Percentiles rank a stretch among this genome's conserved stretches.
Evolutionary conservation across 2,329 filamentous ascomycete genomes (phyloP).

Genomic region (Diaporthe helianthi): DNA sequence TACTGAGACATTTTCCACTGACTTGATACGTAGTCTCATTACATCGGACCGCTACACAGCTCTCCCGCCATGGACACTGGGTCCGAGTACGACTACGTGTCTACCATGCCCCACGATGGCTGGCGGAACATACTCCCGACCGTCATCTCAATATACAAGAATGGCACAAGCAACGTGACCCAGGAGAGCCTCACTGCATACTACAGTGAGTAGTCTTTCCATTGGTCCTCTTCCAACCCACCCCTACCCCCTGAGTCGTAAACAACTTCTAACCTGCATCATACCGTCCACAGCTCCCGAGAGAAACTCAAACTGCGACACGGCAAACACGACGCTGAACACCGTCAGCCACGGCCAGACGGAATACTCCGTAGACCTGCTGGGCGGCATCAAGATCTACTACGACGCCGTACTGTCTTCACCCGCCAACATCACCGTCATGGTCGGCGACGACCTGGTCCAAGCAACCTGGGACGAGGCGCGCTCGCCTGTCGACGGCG

Average conservation of each 20-base stretch:
- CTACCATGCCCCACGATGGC: slow-evolving; percentile 11
- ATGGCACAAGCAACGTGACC: not conserved
- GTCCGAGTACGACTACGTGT: slow-evolving; percentile 7
- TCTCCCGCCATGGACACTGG: not conserved
- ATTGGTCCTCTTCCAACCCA: not conserved
- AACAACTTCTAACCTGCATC: not conserved
- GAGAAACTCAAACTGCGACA: not conserved
- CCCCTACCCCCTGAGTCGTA: too few relatives aligned
- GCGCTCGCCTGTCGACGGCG: not conserved
- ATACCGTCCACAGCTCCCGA: not conserved
- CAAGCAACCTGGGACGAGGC: not conserved
- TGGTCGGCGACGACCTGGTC: not conserved
- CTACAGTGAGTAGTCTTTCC: not conserved
- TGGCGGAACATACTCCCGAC: slow-evolving; percentile 13
- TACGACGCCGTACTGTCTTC: not conserved
- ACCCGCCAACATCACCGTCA: not conserved
- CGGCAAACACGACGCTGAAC: slow-evolving; percentile 10
- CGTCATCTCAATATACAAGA: slow-evolving; percentile 7
- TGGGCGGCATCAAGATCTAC: slow-evolving; percentile 15
- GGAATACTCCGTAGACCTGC: not conserved
- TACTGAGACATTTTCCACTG: not conserved
- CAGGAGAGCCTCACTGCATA: slow-evolving; percentile 11
- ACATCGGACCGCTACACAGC: slow-evolving; percentile 54
- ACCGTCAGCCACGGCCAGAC: not conserved
- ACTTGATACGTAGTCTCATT: slow-evolving; percentile 49